Evolutionary conservation across 495 filamentous ascomycete species (phyloP), one percentile per base, ranked within the genome.

Genomic region (Aspergillus leporis): DNA sequence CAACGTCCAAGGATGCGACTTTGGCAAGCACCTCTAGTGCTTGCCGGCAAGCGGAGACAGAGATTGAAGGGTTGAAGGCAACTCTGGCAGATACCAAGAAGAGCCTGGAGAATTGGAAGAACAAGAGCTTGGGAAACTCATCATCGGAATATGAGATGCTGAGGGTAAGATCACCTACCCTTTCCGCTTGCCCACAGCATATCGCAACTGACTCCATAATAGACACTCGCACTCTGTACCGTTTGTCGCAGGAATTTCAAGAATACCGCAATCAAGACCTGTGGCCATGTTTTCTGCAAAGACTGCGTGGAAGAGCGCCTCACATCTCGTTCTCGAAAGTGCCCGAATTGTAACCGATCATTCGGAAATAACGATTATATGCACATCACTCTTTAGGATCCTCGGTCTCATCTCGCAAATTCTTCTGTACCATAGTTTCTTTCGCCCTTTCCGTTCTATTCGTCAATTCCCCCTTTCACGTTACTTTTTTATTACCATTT

Each of bases 231-330:
- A 18, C 83, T 93, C 40, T 98, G 94, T 76, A 88, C 89, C 2
- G 90, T 97, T 19, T 98, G 94, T 74, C 87, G 88, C 61, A 85
- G 80, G 53, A 90, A 93, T 55, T 94, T 96, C 80, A 97, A 97
- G 75, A 90, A 98, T 70, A 96, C 92, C 1, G 87, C 87, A 18
- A 82, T 98, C 64, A 92, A 92, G 69, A 91, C 88, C 14, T 98
- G 94, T 71, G 94, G 94, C n/a, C 94, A 98, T 74, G 86, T 96
- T 21, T 96, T 98, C 73, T 98, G 94, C 83, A 85, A 83, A 64
- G 83, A 85, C 25, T 98, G 94, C 67, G 87, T 96, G 25, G 90
- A 96, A 53, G 87, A 93, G 66, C 87, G 92, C 51, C 85, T 96
- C 52, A 79, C 82, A 9, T 94, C 93, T 58, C 90, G 94, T 34